These are phyloP conservation scores for Thermomucor indicae-seudaticae DNA, from an alignment of 371 early-diverging fungal genomes.

Conservation along the genomic window DNA sequence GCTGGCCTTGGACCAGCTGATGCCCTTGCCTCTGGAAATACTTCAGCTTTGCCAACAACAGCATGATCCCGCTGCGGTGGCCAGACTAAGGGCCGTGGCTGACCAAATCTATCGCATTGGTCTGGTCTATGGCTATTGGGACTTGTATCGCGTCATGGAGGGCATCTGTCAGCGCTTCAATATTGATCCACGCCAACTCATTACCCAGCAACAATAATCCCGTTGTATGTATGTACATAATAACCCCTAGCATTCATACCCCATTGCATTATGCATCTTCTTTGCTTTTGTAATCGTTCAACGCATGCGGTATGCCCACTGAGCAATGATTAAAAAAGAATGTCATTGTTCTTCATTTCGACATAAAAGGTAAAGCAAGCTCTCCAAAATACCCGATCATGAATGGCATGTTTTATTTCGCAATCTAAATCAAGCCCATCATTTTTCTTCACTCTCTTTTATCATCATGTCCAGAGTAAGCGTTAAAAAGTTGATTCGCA, in stretches of 20 bases:
- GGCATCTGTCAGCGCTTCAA: slow-evolving; percentile 34
- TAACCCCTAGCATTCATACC: background rate
- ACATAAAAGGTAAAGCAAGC: background rate
- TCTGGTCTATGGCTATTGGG: slow-evolving; percentile 38
- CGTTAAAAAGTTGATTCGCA: background rate
- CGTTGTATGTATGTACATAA: background rate
- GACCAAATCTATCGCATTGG: slow-evolving; percentile 25
- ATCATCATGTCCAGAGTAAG: background rate
- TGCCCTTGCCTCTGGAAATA: slow-evolving; percentile 19
- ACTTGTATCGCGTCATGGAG: slow-evolving; percentile 35
- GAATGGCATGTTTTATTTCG: too few relatives aligned
- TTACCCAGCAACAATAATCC: background rate
- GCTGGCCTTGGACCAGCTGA: background rate
- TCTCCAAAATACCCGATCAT: too few relatives aligned
- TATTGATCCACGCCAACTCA: slow-evolving; percentile 21
- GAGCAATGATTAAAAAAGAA: background rate
- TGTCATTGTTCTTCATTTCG: background rate
- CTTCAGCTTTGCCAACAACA: slow-evolving; percentile 24
- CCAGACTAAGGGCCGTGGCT: slow-evolving; percentile 13
- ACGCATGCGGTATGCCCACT: background rate
- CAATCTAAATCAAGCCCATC: too few relatives aligned
- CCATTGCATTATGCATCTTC: background rate
- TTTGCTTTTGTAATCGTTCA: background rate
- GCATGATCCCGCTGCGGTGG: slow-evolving; percentile 12
- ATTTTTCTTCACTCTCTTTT: background rate